phyloP scores from a whole-genome alignment of 805 yeast genomes.

The Zygotorulaspora chibaensis region DNA sequence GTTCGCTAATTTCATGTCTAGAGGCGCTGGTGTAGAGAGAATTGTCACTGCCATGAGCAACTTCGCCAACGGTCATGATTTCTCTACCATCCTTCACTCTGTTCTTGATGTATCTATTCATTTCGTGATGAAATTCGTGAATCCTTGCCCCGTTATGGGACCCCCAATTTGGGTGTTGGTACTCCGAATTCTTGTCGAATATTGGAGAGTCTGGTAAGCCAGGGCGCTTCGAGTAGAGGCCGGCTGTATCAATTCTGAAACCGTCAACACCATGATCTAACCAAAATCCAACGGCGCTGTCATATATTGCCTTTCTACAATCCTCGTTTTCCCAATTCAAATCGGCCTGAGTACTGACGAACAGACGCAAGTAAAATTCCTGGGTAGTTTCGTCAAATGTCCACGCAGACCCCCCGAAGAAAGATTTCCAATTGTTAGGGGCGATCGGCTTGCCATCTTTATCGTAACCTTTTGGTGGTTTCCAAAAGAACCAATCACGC shows the following conservation, averaged over 20 bases:
- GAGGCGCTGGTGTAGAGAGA: conserved; percentile 41
- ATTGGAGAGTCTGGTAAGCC: conserved; percentile 47
- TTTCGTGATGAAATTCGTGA: conserved; percentile 53
- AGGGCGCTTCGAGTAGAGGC: conserved; percentile 47
- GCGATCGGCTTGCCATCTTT: conserved; percentile 47
- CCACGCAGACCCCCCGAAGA: conserved; percentile 55
- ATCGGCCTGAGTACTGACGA: conserved; percentile 55
- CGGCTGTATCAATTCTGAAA: conserved; percentile 54
- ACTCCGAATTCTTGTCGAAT: conserved; percentile 38
- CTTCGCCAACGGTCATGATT: conserved; percentile 55
- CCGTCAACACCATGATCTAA: conserved; percentile 53
- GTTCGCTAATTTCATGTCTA: conserved; percentile 39
- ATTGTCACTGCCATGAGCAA: conserved; percentile 41
- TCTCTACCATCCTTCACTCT: conserved; percentile 45
- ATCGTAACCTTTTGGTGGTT: conserved; percentile 43
- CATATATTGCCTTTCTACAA: conserved; percentile 36
- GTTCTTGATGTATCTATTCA: conserved; percentile 31
- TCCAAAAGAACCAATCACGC: conserved; percentile 62
- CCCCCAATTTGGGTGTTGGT: conserved; percentile 37
- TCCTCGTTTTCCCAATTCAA: conserved; percentile 53
- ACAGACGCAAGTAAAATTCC: conserved; percentile 52
- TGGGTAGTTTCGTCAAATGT: conserved; percentile 47
- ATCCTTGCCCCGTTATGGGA: conserved; percentile 49
- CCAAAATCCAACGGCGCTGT: conserved; percentile 49
- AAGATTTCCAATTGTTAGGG: conserved; percentile 54